These are phyloP conservation scores for Corymbia maculata DNA, from an alignment of 345 rosid species.

Conservation along the genomic window DNA sequence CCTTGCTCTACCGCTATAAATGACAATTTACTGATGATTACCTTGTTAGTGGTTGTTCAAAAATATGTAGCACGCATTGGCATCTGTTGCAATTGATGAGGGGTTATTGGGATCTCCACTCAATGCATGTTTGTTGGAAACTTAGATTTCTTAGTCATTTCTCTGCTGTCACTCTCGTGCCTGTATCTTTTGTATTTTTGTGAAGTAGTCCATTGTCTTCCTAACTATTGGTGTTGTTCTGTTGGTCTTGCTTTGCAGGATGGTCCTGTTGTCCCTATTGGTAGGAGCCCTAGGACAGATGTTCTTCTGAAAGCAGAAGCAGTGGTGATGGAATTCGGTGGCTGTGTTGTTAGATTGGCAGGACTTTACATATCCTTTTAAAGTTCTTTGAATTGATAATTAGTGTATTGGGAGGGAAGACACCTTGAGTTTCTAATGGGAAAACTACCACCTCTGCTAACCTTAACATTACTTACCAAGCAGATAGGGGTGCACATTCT, in stretches of 20 bases:
- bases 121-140: neutral
- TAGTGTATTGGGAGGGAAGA: neutral
- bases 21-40: neutral
- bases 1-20: neutral
- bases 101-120: neutral
- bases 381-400: neutral
- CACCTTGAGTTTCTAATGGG: neutral
- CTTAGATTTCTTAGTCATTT: neutral
- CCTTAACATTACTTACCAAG: slow-evolving; percentile 64
- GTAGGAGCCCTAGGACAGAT: slow-evolving; percentile 85
- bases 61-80: neutral
- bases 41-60: neutral
- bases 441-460: neutral
- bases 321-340: slow-evolving; percentile 60
- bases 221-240: neutral
- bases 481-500: slow-evolving; percentile 81
- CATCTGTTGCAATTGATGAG: neutral
- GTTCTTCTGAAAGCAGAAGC: slow-evolving; percentile 77
- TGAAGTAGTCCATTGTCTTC: neutral
- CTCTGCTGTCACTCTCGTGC: neutral
- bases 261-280: slow-evolving; percentile 64
- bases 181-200: neutral
- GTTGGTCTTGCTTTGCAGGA: slow-evolving; percentile 39
- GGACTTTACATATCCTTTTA: slow-evolving; percentile 96
- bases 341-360: slow-evolving; percentile 78